Evolutionary conservation across 2,329 filamentous ascomycete genomes (phyloP), one percentile per base, ranked within the genome.

Genomic region (Chalaropsis ovoidea): DNA sequence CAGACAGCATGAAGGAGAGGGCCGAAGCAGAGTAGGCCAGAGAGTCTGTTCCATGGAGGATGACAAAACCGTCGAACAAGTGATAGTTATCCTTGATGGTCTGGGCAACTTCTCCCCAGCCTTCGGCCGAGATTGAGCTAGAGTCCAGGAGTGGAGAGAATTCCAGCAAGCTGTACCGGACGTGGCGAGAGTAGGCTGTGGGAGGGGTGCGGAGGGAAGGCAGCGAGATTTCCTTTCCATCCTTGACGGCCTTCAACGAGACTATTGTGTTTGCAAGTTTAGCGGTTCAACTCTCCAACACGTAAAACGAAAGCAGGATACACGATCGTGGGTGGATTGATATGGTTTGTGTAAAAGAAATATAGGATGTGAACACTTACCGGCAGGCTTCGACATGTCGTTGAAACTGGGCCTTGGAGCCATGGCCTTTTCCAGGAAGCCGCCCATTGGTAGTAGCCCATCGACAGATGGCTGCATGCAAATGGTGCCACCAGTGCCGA

Each of bases 1-100:
- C 90, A 71, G 88, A 83, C 73, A 96, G 83, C 89, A 96, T 95
- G 77, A 96, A 96, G 70, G 89, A 94, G 67, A 96, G 80, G 2
- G 92, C 92, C 4, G 90, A 95, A 68, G 89, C 89, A 3, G 90
- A 94, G 76, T 96, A 96, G 19, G 88, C 89, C 63, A 96, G 79
- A 56, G 89, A 95, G 75, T 96, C 91, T 6, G 91, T 96, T 68
- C 91, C 91, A 74, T 96, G 91, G 42, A 95, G 84, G 49, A 96
- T 86, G 24, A 96, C 90, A 72, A 96, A 96, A 22, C 89, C 90
- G 74, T 96, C 92, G 72, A 91, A 96, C 0, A 90, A 81, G 69
- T 86, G 86, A 75, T 96, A 96, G 75, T 96, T 96, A 69, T 87
- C 84, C 70, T 85, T 82, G 70, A 96, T 84, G n/a, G 87, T 84